Conservation (phyloP, 176 grass and related monocot species). For the Raddia guianensis region DNA sequence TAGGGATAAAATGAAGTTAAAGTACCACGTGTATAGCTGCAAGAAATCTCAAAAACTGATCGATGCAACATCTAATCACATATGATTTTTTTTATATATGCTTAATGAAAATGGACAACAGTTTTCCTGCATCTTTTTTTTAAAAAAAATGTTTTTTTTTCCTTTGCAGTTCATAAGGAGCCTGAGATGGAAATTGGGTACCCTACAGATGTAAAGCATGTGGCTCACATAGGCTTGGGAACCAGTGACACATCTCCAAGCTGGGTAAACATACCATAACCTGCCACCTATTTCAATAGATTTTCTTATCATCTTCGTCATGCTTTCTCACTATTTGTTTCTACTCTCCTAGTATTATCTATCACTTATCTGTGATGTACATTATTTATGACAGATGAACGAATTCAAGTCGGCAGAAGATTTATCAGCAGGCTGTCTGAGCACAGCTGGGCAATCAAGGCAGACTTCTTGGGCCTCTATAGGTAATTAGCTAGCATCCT, state of each 20-base stretch:
- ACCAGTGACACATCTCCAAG: slow-evolving; percentile 59
- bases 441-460: slow-evolving; percentile 64
- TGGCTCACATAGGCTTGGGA: slow-evolving; percentile 87
- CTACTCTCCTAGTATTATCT: background rate
- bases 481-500: slow-evolving; percentile 29
- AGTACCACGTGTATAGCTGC: background rate
- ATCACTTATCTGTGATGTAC: background rate
- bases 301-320: background rate
- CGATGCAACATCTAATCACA: background rate
- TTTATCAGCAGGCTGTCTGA: slow-evolving; percentile 55
- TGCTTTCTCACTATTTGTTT: background rate
- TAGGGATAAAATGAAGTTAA: background rate
- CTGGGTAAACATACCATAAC: slow-evolving; percentile 69
- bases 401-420: slow-evolving; percentile 71
- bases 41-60: background rate
- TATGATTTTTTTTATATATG: background rate
- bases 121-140: no score
- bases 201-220: slow-evolving; percentile 91
- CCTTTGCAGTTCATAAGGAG: slow-evolving; percentile 69
- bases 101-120: no score
- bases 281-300: slow-evolving; percentile 7
- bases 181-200: slow-evolving; percentile 93
- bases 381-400: slow-evolving; percentile 58
- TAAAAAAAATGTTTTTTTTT: background rate
- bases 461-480: slow-evolving; percentile 60